These are phyloP conservation scores for Phellinidium pouzarii DNA, from an alignment of 1,284 basidiomycete species.

Conservation along the genomic window DNA sequence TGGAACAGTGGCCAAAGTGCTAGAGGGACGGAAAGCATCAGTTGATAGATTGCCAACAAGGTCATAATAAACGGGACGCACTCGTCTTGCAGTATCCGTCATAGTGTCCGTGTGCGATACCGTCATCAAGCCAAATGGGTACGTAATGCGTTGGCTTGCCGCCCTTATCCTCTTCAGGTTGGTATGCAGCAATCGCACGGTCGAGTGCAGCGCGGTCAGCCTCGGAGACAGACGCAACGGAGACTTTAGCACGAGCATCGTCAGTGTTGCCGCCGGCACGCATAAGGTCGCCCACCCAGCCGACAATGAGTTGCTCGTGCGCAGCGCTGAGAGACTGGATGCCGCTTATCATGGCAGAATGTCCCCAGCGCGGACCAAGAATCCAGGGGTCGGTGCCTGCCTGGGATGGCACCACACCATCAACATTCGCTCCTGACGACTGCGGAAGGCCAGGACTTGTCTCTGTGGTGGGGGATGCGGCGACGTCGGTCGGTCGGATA, in stretches of 20 bases:
- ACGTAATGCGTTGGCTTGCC: constrained; percentile 45
- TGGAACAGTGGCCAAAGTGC: constrained; percentile 97
- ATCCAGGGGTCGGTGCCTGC: constrained; percentile 49
- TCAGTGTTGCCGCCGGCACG: constrained; percentile 26
- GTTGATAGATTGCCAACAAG: neutral
- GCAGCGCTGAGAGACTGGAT: constrained; percentile 79
- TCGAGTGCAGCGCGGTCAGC: constrained; percentile 60
- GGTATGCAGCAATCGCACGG: constrained; percentile 42
- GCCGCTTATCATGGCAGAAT: constrained; percentile 93
- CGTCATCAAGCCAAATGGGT: constrained; percentile 90
- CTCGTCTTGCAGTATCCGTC: constrained; percentile 98
- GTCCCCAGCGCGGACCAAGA: constrained; percentile 77
- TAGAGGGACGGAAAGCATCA: neutral
- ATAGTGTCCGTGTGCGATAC: constrained; percentile 88
- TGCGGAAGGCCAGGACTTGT: constrained; percentile 23
- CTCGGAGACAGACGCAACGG: constrained; percentile 47
- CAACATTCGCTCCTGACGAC: constrained; percentile 19
- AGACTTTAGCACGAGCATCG: constrained; percentile 23
- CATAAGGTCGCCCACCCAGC: constrained; percentile 88
- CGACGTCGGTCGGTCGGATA: constrained; percentile 36
- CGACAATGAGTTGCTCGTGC: constrained; percentile 87
- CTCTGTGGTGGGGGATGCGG: constrained; percentile 19
- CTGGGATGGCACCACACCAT: constrained; percentile 22
- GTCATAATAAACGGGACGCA: constrained; percentile 35
- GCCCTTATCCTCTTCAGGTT: constrained; percentile 4